These are phyloP conservation scores for Gillenia trifoliata DNA, from an alignment of 306 rosid genomes.

Conservation along the genomic window DNA sequence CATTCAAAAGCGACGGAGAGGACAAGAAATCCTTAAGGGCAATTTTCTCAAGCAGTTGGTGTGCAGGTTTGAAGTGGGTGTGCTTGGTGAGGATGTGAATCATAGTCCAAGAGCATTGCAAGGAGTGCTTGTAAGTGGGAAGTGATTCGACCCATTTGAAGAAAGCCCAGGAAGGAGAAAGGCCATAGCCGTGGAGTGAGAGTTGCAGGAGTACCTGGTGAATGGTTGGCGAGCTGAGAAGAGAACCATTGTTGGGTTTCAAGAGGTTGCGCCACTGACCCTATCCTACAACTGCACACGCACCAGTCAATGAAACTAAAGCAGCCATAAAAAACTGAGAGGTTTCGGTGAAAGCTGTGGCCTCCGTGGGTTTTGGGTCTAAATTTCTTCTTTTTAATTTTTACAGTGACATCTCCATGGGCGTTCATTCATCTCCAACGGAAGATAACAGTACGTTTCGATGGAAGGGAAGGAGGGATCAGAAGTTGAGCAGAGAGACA, in stretches of 20 bases:
- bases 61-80: constrained; percentile 58
- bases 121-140: constrained; percentile 58
- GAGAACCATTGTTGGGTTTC: constrained; percentile 37
- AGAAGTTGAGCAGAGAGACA: no score
- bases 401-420: no score
- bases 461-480: no score
- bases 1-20: constrained; percentile 63
- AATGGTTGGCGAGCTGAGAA: constrained; percentile 49
- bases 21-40: constrained; percentile 60
- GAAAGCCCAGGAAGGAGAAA: constrained; percentile 47
- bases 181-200: constrained; percentile 39
- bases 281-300: constrained; percentile 54
- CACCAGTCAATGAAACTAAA: constrained; percentile 24
- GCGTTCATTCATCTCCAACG: no score
- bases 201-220: constrained; percentile 53
- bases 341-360: background rate
- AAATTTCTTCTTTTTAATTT: no score
- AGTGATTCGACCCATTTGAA: constrained; percentile 69
- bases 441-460: no score
- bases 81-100: constrained; percentile 53
- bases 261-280: constrained; percentile 61
- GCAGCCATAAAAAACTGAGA: background rate
- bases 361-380: background rate
- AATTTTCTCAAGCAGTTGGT: constrained; percentile 63
- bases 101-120: constrained; percentile 80